Evolutionary conservation across 768 basidiomycete genomes (phyloP).

Genomic region (Myochromella boudieri): DNA sequence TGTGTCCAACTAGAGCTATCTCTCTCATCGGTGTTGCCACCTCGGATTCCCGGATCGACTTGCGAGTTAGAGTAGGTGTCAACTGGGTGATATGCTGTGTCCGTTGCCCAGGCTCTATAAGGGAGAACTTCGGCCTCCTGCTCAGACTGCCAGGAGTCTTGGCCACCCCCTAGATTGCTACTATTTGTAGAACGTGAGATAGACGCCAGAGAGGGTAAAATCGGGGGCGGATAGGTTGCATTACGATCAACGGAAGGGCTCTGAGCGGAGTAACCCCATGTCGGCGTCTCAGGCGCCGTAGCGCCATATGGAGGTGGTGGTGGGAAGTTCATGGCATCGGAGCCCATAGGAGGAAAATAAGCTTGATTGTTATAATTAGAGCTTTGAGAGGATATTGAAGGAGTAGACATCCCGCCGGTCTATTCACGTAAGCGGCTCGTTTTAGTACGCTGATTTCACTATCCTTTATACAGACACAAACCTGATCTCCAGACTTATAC

Average conservation of each 20-base stretch:
- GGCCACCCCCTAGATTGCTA: constrained; percentile 13
- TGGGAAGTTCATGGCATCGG: constrained; percentile 42
- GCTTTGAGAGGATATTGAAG: constrained; percentile 40
- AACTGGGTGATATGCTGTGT: constrained; percentile 35
- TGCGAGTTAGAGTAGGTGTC: constrained; percentile 26
- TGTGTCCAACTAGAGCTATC: constrained; percentile 33
- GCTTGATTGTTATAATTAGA: constrained; percentile 39
- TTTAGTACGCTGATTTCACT: constrained; percentile 8
- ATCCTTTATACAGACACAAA: constrained; percentile 22
- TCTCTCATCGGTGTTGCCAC: constrained; percentile 35
- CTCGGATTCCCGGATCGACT: constrained; percentile 42
- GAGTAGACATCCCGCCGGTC: constrained; percentile 26
- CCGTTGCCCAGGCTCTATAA: constrained; percentile 52
- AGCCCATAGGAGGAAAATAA: constrained; percentile 44
- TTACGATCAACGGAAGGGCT: constrained; percentile 43
- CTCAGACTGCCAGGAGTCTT: constrained; percentile 27
- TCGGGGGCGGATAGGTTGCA: constrained; percentile 47
- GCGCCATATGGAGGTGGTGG: constrained; percentile 40
- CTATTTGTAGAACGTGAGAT: constrained; percentile 40
- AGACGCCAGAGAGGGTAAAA: constrained; percentile 54
- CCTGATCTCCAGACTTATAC: constrained; percentile 45
- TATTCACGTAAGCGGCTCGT: constrained; percentile 13
- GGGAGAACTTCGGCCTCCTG: constrained; percentile 34
- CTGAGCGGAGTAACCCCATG: constrained; percentile 56
- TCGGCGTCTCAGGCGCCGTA: constrained; percentile 42